Evolutionary conservation across 1,284 basidiomycete species (phyloP).

Genomic region (Vanrija humicola): DNA sequence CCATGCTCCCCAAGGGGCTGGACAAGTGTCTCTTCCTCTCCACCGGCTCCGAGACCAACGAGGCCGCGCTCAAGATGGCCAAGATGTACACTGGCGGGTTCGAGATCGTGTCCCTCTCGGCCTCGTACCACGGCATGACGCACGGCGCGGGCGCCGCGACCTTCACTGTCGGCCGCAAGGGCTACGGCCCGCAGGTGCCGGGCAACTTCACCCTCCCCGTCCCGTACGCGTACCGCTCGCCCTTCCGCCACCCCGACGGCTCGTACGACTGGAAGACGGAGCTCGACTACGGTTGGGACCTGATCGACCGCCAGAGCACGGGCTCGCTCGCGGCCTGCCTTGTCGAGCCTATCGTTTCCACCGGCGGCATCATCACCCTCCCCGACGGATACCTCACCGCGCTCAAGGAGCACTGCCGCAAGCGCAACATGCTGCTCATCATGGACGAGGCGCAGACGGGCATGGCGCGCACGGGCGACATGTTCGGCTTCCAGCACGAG

Average conservation of each 20-base stretch:
- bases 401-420: slow-evolving; percentile 29
- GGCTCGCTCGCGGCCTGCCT: slow-evolving; percentile 35
- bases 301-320: slow-evolving; percentile 37
- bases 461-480: slow-evolving; percentile 69
- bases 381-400: slow-evolving; percentile 31
- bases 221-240: slow-evolving; percentile 30
- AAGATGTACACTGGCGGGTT: slow-evolving; percentile 39
- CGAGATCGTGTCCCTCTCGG: slow-evolving; percentile 33
- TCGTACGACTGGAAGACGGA: slow-evolving; percentile 42
- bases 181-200: slow-evolving; percentile 33
- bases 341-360: slow-evolving; percentile 51
- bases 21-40: slow-evolving; percentile 32
- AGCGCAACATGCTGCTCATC: slow-evolving; percentile 57
- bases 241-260: slow-evolving; percentile 33
- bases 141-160: slow-evolving; percentile 35
- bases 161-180: slow-evolving; percentile 29
- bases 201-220: slow-evolving; percentile 26
- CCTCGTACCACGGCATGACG: slow-evolving; percentile 37
- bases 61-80: slow-evolving; percentile 39
- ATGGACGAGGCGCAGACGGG: slow-evolving; percentile 83
- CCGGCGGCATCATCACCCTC: slow-evolving; percentile 34
- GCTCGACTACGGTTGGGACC: slow-evolving; percentile 35
- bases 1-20: slow-evolving; percentile 23
- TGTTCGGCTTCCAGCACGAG: slow-evolving; percentile 64
- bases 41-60: slow-evolving; percentile 37